A percentile compares a stretch with the other conserved stretches of the same genome.
Evolutionary conservation across 768 basidiomycete genomes (phyloP).

Genomic region (Cystofilobasidium bisporidii): DNA sequence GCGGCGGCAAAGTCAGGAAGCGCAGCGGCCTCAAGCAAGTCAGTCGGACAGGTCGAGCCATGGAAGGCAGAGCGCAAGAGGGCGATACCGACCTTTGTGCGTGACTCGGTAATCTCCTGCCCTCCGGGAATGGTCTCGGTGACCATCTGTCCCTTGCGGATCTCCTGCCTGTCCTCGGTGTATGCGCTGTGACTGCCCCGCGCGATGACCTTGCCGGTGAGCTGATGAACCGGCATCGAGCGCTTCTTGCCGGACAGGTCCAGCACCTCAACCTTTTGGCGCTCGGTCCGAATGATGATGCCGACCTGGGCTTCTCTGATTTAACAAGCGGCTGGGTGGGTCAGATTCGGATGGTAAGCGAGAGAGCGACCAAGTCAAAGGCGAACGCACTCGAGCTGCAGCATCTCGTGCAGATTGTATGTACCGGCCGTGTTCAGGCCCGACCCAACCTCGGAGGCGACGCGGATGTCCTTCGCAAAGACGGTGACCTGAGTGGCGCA

Average conservation of each 20-base stretch:
- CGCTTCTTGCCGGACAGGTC: constrained; percentile 80
- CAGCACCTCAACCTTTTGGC: constrained; percentile 87
- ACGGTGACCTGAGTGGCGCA: constrained; percentile 65
- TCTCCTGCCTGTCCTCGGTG: constrained; percentile 76
- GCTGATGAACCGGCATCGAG: constrained; percentile 86
- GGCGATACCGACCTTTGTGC: no score
- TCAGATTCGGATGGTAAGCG: no score
- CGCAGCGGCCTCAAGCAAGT: no score
- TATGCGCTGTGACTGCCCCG: constrained; percentile 50
- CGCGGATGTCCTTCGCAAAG: constrained; percentile 92
- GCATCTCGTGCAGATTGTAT: constrained; percentile 90
- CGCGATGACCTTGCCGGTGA: constrained; percentile 48
- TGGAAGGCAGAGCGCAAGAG: no score
- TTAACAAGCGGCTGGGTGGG: no score
- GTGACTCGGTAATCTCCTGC: no score
- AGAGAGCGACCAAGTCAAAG: neutral
- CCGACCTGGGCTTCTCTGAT: constrained; percentile 90
- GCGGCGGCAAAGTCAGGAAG: no score
- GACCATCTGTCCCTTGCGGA: constrained; percentile 79
- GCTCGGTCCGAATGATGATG: constrained; percentile 94
- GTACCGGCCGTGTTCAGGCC: constrained; percentile 80
- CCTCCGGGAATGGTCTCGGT: constrained; percentile 83
- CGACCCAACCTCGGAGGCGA: constrained; percentile 93
- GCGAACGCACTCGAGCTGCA: constrained; percentile 85
- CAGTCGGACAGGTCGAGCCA: no score